Evolutionary conservation across 139 green algal genomes (phyloP).

Genomic region (Deuterostichococcus epilithicus): DNA sequence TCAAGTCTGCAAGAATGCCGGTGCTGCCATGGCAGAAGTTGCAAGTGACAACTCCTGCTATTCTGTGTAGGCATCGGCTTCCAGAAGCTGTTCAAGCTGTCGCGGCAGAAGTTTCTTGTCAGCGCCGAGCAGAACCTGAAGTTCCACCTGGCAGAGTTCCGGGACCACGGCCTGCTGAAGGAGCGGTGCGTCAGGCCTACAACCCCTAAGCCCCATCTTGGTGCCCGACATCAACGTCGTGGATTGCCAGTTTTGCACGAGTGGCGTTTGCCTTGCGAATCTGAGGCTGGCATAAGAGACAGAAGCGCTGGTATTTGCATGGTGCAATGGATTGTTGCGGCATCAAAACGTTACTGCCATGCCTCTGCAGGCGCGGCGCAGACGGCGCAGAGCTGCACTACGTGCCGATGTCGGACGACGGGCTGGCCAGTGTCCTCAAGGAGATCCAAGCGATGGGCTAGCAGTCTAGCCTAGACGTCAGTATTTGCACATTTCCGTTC

Average conservation of each 20-base stretch:
- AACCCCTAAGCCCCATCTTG: not conserved
- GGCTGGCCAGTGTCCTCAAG: slow-evolving; percentile 31
- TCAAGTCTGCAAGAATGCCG: not conserved
- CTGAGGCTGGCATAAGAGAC: not conserved
- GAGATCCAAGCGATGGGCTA: slow-evolving; percentile 37
- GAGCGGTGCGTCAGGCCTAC: slow-evolving; percentile 16
- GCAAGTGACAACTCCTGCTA: not conserved
- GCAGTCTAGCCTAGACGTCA: too few species aligned
- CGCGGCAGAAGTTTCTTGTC: slow-evolving; percentile 83
- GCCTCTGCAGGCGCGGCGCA: slow-evolving; percentile 19
- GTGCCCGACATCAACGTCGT: not conserved
- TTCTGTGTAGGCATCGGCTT: slow-evolving; percentile 29
- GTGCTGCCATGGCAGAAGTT: slow-evolving; percentile 4
- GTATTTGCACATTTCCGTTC: too few species aligned
- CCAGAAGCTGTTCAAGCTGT: slow-evolving; percentile 50
- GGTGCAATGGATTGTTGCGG: not conserved
- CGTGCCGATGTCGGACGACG: slow-evolving; percentile 45
- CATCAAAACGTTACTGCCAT: not conserved
- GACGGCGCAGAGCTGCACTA: slow-evolving; percentile 58
- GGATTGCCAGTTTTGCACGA: not conserved
- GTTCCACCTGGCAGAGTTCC: slow-evolving; percentile 82
- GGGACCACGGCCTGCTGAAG: slow-evolving; percentile 72
- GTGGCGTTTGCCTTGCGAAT: not conserved
- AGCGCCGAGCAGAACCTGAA: slow-evolving; percentile 69
- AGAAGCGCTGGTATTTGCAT: not conserved